These are phyloP conservation scores for Xylaria longipes DNA, from an alignment of 495 filamentous ascomycete species.

Conservation along the genomic window DNA sequence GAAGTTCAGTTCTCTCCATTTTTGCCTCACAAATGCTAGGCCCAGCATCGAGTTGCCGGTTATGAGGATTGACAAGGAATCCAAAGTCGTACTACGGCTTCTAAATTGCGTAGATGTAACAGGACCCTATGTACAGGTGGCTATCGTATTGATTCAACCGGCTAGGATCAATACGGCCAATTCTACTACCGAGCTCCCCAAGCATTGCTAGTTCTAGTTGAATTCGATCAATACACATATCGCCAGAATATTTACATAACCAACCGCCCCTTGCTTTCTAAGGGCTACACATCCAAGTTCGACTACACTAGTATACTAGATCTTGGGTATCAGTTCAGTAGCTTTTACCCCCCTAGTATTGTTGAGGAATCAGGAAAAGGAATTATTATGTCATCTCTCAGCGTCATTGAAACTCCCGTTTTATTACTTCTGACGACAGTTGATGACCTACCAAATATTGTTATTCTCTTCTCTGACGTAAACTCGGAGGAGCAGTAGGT, in stretches of 20 bases:
- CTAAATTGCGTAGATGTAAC: not conserved
- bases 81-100: not conserved
- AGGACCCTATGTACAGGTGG: not conserved
- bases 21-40: not conserved
- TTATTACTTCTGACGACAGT: not conserved
- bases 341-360: not conserved
- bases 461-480: not conserved
- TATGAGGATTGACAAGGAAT: not conserved
- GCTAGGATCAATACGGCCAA: not conserved
- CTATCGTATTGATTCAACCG: not conserved
- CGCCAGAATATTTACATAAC: not conserved
- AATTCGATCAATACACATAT: too few species aligned
- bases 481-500: too few species aligned
- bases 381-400: not conserved
- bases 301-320: not conserved
- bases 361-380: not conserved
- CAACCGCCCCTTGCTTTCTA: too few species aligned
- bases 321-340: not conserved
- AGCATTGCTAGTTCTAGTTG: not conserved
- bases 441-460: not conserved
- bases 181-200: not conserved
- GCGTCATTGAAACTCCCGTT: not conserved
- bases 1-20: not conserved
- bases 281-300: not conserved
- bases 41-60: conserved; percentile 1